Evolutionary conservation across 2,329 filamentous ascomycete genomes (phyloP).

Genomic region (Ophiocordyceps camponoti-floridani): DNA sequence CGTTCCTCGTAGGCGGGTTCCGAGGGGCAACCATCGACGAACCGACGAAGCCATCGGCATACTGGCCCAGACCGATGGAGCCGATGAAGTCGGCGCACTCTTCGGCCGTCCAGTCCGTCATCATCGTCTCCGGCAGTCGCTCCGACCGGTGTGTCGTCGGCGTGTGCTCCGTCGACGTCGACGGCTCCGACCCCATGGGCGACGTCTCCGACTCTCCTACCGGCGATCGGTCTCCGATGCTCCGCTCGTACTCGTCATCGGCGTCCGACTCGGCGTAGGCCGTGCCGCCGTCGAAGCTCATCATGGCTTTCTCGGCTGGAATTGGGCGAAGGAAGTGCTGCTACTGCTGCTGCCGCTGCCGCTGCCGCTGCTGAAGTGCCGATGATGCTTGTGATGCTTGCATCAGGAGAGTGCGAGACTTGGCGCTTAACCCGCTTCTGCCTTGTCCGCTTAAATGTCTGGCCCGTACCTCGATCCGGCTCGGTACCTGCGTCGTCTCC

Average conservation of each 20-base stretch:
- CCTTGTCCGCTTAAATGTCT: background rate
- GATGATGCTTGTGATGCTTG: background rate
- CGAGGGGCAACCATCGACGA: constrained; percentile 16
- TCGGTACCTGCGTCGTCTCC: background rate
- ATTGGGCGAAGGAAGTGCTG: background rate
- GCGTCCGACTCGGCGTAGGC: constrained; percentile 66
- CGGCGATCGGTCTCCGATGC: constrained; percentile 48
- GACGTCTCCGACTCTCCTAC: constrained; percentile 52
- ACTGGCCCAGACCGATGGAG: constrained; percentile 63
- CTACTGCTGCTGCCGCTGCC: background rate
- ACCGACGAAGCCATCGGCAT: constrained; percentile 73
- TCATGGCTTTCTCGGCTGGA: constrained; percentile 11
- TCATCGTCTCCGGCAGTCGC: constrained; percentile 53
- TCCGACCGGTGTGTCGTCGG: constrained; percentile 60
- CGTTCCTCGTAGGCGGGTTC: background rate
- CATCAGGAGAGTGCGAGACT: too few relatives aligned
- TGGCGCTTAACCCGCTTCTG: background rate
- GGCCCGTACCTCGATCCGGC: background rate
- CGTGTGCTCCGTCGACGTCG: constrained; percentile 54
- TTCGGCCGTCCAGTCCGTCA: constrained; percentile 66
- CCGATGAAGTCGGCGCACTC: constrained; percentile 83
- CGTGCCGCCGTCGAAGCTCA: constrained; percentile 47
- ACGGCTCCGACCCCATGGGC: constrained; percentile 54
- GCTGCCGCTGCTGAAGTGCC: background rate
- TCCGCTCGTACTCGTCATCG: constrained; percentile 70